A percentile compares a stretch with the other conserved stretches of the same genome.
Conservation (phyloP, 139 green algal species). For the Tetraselmis striata region DNA sequence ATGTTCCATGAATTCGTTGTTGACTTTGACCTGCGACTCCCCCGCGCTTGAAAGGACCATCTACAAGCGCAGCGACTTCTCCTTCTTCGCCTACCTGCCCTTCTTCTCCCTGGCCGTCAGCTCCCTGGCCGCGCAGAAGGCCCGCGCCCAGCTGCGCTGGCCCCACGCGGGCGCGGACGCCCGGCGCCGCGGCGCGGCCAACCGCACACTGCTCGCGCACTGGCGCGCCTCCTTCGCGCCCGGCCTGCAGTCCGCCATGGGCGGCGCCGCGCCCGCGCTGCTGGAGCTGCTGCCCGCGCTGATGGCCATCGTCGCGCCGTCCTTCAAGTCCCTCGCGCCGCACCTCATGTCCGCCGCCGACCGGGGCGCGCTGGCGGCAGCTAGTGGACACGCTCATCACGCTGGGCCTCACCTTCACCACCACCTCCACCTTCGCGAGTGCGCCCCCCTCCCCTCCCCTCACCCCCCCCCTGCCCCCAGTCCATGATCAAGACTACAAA, state of each 20-base stretch:
- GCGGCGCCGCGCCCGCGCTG: constrained; percentile 15
- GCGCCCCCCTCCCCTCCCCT: too few relatives aligned
- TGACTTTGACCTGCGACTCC: too few relatives aligned
- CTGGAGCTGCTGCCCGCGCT: constrained; percentile 53
- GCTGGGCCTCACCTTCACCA: not conserved
- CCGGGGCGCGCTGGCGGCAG: constrained; percentile 20
- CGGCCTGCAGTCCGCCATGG: not conserved
- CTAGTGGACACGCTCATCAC: not conserved
- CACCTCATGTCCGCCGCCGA: constrained; percentile 53
- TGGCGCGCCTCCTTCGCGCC: constrained; percentile 41
- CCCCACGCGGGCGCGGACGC: constrained; percentile 33
- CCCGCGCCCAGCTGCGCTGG: constrained; percentile 46
- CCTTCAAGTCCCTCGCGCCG: constrained; percentile 44
- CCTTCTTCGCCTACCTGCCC: constrained; percentile 4
- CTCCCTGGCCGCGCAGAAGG: not conserved
- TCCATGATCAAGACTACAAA: too few relatives aligned
- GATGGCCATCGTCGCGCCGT: constrained; percentile 31
- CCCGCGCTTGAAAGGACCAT: too few relatives aligned
- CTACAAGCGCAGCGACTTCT: not conserved
- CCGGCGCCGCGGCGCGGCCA: constrained; percentile 13
- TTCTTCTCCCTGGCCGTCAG: not conserved
- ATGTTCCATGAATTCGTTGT: too few relatives aligned
- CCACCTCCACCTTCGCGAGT: not conserved
- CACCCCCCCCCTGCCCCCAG: too few relatives aligned
- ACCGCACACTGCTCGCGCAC: constrained; percentile 37